Conservation (phyloP, 345 rosid species). For the Eucalyptus erythrocorys region DNA sequence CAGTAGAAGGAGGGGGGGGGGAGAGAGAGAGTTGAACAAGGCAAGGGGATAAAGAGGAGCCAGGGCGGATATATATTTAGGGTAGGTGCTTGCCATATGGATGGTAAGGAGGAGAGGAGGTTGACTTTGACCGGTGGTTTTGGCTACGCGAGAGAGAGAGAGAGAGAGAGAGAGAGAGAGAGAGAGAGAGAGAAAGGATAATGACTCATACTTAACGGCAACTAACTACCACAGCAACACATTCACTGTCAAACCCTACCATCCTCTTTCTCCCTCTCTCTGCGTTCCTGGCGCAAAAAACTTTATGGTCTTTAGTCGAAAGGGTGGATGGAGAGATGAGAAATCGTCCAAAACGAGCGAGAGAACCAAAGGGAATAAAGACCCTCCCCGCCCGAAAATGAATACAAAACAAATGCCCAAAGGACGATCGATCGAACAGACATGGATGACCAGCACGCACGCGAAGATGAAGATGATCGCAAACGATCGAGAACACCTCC, state of each 20-base stretch:
- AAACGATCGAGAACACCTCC: background rate
- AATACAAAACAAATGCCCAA: background rate
- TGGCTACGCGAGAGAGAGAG: background rate
- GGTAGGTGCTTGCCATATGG: background rate
- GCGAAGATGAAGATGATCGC: background rate
- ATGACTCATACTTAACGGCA: background rate
- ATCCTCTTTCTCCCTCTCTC: background rate
- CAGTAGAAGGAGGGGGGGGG: background rate
- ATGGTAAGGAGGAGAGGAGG: background rate
- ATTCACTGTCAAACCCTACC: background rate
- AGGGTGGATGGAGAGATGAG: background rate
- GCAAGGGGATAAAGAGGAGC: background rate
- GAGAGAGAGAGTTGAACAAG: background rate
- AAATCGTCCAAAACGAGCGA: background rate
- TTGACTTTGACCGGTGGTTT: conserved; percentile 38
- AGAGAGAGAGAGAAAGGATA: background rate
- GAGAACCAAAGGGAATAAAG: background rate
- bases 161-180: background rate
- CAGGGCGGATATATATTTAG: background rate
- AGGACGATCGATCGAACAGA: background rate
- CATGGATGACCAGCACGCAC: background rate
- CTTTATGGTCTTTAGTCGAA: background rate
- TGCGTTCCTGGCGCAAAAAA: background rate
- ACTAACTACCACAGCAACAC: background rate
- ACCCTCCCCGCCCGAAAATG: background rate